Evolutionary conservation across 2,329 filamentous ascomycete species (phyloP).

Genomic region (Trichoderma pleuroti): DNA sequence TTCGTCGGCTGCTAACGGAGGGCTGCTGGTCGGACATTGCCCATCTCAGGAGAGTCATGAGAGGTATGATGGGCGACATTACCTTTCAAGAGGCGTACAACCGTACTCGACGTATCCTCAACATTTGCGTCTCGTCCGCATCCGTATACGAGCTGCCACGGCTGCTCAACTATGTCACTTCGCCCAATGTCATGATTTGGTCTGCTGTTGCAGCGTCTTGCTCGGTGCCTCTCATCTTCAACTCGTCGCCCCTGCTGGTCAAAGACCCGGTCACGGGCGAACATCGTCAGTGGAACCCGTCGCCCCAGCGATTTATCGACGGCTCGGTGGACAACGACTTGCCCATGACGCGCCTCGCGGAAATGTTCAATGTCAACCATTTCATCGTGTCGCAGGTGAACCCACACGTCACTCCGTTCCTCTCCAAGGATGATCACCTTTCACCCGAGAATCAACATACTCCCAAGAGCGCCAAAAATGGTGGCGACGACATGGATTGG

Average conservation of each 20-base stretch:
- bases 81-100: conserved; percentile 97
- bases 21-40: conserved; percentile 82
- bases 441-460: conserved; percentile 35
- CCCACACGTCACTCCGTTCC: conserved; percentile 85
- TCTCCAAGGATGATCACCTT: conserved; percentile 67
- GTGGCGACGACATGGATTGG: conserved; percentile 51
- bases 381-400: conserved; percentile 98
- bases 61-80: conserved; percentile 74
- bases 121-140: conserved; percentile 88
- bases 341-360: conserved; percentile 81
- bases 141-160: conserved; percentile 83
- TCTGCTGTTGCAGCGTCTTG: conserved; percentile 95
- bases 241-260: conserved; percentile 71
- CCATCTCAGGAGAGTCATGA: conserved; percentile 79
- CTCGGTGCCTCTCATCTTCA: conserved; percentile 84
- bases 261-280: conserved; percentile 80
- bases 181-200: conserved; percentile 93
- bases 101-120: conserved; percentile 84
- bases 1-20: conserved; percentile 72
- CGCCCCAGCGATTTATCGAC: conserved; percentile 84
- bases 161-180: conserved; percentile 87
- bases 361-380: conserved; percentile 98
- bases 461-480: conserved; percentile 24
- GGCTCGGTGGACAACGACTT: conserved; percentile 93
- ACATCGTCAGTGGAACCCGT: conserved; percentile 79